Percentiles rank a stretch among this genome's conserved stretches.
These are phyloP conservation scores for Huiozyma sinensis DNA, from an alignment of 805 yeast species.

Conservation along the genomic window DNA sequence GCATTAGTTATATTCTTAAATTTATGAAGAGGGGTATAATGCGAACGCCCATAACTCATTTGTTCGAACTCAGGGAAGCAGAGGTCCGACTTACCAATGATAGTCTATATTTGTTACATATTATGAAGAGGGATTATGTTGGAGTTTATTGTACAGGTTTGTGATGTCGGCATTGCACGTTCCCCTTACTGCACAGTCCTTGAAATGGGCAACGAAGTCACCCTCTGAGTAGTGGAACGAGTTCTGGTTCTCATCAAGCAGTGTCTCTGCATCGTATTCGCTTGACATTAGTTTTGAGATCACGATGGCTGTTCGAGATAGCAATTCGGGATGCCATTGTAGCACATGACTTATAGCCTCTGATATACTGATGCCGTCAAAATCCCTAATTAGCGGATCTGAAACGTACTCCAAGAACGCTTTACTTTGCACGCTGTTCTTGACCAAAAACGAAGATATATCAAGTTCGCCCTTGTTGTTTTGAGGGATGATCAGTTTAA, in stretches of 20 bases:
- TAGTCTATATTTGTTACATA: too few relatives aligned
- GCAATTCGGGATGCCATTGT: constrained; percentile 87
- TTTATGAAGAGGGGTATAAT: too few relatives aligned
- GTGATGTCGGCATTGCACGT: constrained; percentile 40
- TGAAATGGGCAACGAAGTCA: constrained; percentile 57
- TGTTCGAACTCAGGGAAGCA: too few relatives aligned
- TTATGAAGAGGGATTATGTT: not conserved
- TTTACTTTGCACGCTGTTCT: constrained; percentile 53
- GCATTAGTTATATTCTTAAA: too few relatives aligned
- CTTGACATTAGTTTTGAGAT: constrained; percentile 50
- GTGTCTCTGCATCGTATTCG: constrained; percentile 30
- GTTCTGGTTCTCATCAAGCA: constrained; percentile 26
- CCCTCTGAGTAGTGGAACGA: constrained; percentile 44
- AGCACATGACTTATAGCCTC: constrained; percentile 71
- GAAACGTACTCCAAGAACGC: constrained; percentile 72
- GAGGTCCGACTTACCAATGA: too few relatives aligned
- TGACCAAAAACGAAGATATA: constrained; percentile 60
- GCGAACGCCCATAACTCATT: too few relatives aligned
- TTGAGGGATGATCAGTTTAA: constrained; percentile 60
- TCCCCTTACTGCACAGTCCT: constrained; percentile 40
- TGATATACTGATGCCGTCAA: constrained; percentile 33
- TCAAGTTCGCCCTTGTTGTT: constrained; percentile 46
- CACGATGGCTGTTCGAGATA: constrained; percentile 63
- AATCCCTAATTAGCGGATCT: constrained; percentile 60
- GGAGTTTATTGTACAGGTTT: constrained; percentile 8